Evolutionary conservation across 2,329 filamentous ascomycete species (phyloP).

Genomic region (Ophiocordyceps camponoti-floridani): DNA sequence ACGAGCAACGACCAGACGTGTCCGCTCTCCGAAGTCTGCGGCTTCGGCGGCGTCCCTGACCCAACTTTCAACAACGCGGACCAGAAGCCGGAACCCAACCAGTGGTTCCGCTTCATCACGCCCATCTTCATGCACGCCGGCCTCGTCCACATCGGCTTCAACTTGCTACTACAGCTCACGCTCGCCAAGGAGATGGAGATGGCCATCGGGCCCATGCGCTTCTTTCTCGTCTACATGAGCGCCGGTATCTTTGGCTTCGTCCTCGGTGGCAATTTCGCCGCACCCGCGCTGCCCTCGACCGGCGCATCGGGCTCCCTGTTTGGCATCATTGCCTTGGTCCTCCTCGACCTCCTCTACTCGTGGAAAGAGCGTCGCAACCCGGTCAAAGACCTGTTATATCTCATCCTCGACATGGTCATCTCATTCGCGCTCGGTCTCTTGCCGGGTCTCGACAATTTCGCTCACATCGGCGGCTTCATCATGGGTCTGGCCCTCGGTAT

Average conservation of each 20-base stretch:
- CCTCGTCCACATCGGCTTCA: slow-evolving; percentile 88
- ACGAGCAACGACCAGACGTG: slow-evolving; percentile 47
- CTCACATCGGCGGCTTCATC: slow-evolving; percentile 87
- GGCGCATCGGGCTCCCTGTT: slow-evolving; percentile 86
- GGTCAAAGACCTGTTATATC: slow-evolving; percentile 70
- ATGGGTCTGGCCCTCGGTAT: slow-evolving; percentile 81
- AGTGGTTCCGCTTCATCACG: slow-evolving; percentile 93
- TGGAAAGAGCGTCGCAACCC: slow-evolving; percentile 69
- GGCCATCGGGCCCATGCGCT: slow-evolving; percentile 74
- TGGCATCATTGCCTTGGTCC: slow-evolving; percentile 71
- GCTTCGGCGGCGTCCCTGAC: slow-evolving; percentile 57
- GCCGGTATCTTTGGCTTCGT: slow-evolving; percentile 93
- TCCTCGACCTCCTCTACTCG: slow-evolving; percentile 83
- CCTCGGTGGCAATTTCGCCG: slow-evolving; percentile 83
- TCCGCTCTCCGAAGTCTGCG: slow-evolving; percentile 63
- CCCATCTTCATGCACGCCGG: slow-evolving; percentile 94
- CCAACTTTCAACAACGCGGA: slow-evolving; percentile 36
- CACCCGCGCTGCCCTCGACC: slow-evolving; percentile 62
- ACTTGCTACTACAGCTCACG: slow-evolving; percentile 78
- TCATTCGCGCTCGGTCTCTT: slow-evolving; percentile 85
- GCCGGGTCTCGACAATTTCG: slow-evolving; percentile 90
- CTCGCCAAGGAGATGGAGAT: slow-evolving; percentile 86
- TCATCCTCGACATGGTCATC: slow-evolving; percentile 69
- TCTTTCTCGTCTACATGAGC: slow-evolving; percentile 75
- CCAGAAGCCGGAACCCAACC: slow-evolving; percentile 52